Evolutionary conservation across 148 eudicot genomes (phyloP).

Genomic region (Persicaria tinctoria): DNA sequence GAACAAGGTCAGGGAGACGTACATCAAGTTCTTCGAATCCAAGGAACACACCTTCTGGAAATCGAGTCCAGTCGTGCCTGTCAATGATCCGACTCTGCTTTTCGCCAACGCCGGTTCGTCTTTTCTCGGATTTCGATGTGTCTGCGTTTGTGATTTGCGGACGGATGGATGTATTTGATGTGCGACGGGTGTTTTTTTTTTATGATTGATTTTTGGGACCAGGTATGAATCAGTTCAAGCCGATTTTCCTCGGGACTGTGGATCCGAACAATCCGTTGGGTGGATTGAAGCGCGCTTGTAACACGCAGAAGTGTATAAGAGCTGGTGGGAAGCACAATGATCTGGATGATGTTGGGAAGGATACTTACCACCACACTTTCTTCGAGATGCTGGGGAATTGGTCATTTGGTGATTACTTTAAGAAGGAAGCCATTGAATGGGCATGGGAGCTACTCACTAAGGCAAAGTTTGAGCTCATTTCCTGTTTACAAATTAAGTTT

Average conservation of each 20-base stretch:
- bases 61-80: constrained; percentile 95
- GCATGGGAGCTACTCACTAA: constrained; percentile 93
- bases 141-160: background rate
- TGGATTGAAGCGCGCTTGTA: constrained; percentile 85
- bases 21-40: constrained; percentile 43
- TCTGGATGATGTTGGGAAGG: constrained; percentile 97
- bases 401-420: constrained; percentile 96
- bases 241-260: constrained; percentile 80
- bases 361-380: constrained; percentile 95
- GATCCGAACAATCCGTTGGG: constrained; percentile 81
- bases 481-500: background rate
- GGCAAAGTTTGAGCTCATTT: constrained; percentile 25
- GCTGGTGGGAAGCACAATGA: constrained; percentile 99
- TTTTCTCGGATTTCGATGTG: background rate
- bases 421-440: constrained; percentile 81
- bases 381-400: constrained; percentile 99
- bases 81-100: constrained; percentile 84
- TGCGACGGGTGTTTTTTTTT: background rate
- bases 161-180: background rate
- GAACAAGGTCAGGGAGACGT: constrained; percentile 53
- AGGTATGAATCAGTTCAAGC: constrained; percentile 99
- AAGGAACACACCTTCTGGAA: constrained; percentile 56
- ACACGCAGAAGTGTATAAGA: constrained; percentile 92
- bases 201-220: constrained; percentile 3
- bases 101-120: constrained; percentile 91